Base-by-base conservation (phyloP, 352 stramenopile species). In the Elongisporangium prolatum region DNA sequence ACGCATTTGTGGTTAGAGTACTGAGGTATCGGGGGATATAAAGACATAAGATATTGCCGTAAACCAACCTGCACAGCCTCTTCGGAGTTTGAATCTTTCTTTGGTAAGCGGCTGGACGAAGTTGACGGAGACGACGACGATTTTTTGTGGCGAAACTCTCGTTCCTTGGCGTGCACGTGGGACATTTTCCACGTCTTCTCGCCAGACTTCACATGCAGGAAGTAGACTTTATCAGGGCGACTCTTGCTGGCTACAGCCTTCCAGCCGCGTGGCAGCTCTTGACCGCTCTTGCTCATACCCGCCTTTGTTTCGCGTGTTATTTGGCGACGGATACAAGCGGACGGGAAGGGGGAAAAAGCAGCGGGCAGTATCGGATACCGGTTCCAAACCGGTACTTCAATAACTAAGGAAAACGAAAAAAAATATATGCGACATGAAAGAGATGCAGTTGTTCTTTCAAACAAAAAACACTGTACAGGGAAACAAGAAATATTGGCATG, bases 191-290 rank as follows among this genome's bases (percentile, higher is more conserved):
- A 95, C 13, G 85, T 95, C 71, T 95, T 95, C 68, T 93, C 80
- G 28, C 85, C 85, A 22, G 70, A 89, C 68, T 92, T 92, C 24
- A 84, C 52, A 69, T 95, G 86, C 54, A 95, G 61, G 63, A 82
- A 96, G 69, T 95, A 96, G 44, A 86, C 80, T 54, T 91, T 88
- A 4, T 72, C 88, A 4, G 86, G 86, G 11, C 86, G 81, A 38
- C 83, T 94, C 69, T 95, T 96, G 71, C 86, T 96, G 69, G 92
- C 69, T 54, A 95, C 81, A 56, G 89, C 62, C 67, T 92, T 93
- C 88, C 88, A 96, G 38, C 88, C 86, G 52, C 76, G 81, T 37
- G 85, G 85, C 57, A 95, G 71, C 59, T 93, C 79, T 59, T 83
- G 78, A 34, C 70, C 60, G 56, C 73, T 79, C 64, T 59, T 67